A percentile compares a stretch with the other conserved stretches of the same genome.
Evolutionary conservation across 2,329 filamentous ascomycete genomes (phyloP).

Genomic region (Lachnellula arida): DNA sequence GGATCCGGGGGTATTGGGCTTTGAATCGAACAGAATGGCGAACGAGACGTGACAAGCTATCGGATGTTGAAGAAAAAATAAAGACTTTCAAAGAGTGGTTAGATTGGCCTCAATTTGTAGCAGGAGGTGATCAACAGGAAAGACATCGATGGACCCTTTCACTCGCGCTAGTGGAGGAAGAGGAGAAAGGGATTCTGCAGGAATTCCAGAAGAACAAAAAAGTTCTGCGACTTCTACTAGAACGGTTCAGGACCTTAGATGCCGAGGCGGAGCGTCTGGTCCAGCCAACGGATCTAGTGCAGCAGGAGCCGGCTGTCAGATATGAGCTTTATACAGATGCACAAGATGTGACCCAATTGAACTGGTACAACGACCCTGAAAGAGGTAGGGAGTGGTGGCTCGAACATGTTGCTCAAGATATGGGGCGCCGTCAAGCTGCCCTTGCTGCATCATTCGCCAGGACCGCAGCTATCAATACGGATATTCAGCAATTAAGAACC

Average conservation of each 20-base stretch:
- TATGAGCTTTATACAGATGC: background rate
- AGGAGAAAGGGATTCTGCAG: background rate
- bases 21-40: background rate
- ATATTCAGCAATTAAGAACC: background rate
- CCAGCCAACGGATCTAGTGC: background rate
- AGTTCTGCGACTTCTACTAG: background rate
- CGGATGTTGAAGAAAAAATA: background rate
- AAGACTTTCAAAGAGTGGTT: background rate
- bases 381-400: background rate
- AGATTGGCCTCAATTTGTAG: background rate
- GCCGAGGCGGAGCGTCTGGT: background rate
- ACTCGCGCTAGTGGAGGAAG: background rate
- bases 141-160: background rate
- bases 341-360: background rate
- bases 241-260: background rate
- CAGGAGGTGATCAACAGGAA: too few relatives aligned
- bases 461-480: background rate
- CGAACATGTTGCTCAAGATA: background rate
- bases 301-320: background rate
- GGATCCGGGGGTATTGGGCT: background rate
- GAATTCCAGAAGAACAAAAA: background rate
- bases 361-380: background rate
- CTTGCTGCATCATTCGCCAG: background rate
- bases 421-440: background rate
- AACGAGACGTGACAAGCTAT: background rate